Percentiles rank a stretch among this genome's conserved stretches.
These are phyloP conservation scores for Kwoniella europaea DNA, from an alignment of 768 basidiomycete genomes.

Conservation along the genomic window DNA sequence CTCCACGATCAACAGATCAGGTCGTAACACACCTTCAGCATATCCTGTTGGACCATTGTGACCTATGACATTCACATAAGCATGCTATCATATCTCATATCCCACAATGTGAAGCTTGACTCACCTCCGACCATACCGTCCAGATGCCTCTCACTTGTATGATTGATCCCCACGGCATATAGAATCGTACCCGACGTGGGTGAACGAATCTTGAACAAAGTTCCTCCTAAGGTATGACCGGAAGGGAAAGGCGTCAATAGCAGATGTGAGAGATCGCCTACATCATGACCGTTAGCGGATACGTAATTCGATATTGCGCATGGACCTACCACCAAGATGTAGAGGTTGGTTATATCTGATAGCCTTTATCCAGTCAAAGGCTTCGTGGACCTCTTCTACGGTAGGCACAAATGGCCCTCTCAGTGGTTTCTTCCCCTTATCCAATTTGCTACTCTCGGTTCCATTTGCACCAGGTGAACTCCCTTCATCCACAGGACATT, in stretches of 20 bases:
- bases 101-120: slow-evolving; percentile 1
- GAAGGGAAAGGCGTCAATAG: slow-evolving; percentile 85
- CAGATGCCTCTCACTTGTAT: slow-evolving; percentile 92
- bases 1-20: slow-evolving; percentile 92
- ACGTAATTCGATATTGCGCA: not conserved
- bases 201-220: slow-evolving; percentile 98
- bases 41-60: slow-evolving; percentile 45
- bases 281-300: not conserved
- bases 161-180: slow-evolving; percentile 94
- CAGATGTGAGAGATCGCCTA: slow-evolving; percentile 48
- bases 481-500: slow-evolving; percentile 47
- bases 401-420: slow-evolving; percentile 71
- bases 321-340: slow-evolving; percentile 78
- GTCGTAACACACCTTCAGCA: slow-evolving; percentile 65
- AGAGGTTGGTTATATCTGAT: slow-evolving; percentile 94
- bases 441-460: slow-evolving; percentile 7
- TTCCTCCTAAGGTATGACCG: slow-evolving; percentile 93
- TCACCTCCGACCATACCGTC: slow-evolving; percentile 75
- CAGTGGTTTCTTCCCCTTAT: slow-evolving; percentile 42
- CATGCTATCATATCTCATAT: not conserved
- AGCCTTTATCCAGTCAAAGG: slow-evolving; percentile 88
- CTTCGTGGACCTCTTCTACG: slow-evolving; percentile 82
- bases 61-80: slow-evolving; percentile 1
- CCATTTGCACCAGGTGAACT: slow-evolving; percentile 10
- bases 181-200: slow-evolving; percentile 94